phyloP scores from a whole-genome alignment of 257 asterid species.

The Euphrasia confusa region DNA sequence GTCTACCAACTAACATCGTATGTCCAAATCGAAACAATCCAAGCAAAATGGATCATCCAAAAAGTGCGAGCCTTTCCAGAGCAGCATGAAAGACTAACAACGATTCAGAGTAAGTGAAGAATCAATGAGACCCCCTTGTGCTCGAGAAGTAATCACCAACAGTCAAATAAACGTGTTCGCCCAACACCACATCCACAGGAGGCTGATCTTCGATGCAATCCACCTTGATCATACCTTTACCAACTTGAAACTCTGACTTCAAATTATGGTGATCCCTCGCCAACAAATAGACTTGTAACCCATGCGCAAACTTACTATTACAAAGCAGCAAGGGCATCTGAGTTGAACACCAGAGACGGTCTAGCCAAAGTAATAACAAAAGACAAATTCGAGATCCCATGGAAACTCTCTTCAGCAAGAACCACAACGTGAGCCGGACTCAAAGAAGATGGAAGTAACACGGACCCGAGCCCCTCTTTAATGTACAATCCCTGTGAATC shows the following conservation, averaged over 20 bases:
- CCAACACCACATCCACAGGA: conserved; percentile 47
- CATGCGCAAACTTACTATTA: conserved; percentile 38
- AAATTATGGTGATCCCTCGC: conserved; percentile 56
- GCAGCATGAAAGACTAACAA: background rate
- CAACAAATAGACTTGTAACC: conserved; percentile 49
- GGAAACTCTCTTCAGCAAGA: conserved; percentile 61
- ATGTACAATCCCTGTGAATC: conserved; percentile 63
- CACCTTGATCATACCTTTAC: conserved; percentile 58
- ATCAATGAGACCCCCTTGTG: conserved; percentile 28
- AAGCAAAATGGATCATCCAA: background rate
- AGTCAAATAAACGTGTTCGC: conserved; percentile 54
- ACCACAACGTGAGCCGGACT: conserved; percentile 63
- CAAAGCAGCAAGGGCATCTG: conserved; percentile 39
- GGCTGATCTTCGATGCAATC: conserved; percentile 61
- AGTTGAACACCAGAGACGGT: conserved; percentile 55
- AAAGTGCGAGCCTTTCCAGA: background rate
- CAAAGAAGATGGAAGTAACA: conserved; percentile 47
- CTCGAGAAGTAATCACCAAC: conserved; percentile 54
- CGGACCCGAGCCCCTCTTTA: conserved; percentile 55
- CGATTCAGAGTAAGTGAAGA: background rate
- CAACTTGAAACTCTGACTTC: conserved; percentile 63
- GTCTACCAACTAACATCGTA: background rate
- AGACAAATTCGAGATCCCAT: conserved; percentile 53
- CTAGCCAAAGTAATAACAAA: conserved; percentile 60
- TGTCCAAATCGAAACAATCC: no score